phyloP scores from a whole-genome alignment of 441 rosid genomes.

The Syzygium syzygioides region DNA sequence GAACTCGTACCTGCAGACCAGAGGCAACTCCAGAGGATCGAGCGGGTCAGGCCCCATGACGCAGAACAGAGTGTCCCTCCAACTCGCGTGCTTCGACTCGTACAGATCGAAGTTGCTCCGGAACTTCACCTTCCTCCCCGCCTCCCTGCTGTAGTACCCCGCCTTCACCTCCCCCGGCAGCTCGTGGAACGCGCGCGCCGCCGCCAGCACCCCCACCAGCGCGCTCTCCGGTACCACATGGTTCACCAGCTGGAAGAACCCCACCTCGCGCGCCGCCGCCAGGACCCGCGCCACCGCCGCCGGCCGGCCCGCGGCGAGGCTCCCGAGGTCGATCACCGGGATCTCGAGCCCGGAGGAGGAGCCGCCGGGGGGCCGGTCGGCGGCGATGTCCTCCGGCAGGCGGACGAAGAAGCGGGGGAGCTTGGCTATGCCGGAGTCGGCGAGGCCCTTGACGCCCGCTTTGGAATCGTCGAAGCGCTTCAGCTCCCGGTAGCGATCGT shows the following conservation, averaged over 20 bases:
- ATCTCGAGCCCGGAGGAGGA: background rate
- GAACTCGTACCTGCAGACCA: background rate
- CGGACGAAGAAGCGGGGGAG: background rate
- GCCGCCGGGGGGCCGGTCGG: background rate
- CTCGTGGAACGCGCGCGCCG: background rate
- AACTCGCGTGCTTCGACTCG: conserved; percentile 4
- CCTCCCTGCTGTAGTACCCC: background rate
- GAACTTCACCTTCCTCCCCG: background rate
- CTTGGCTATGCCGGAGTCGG: background rate
- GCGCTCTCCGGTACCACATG: background rate
- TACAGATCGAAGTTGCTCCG: conserved; percentile 18
- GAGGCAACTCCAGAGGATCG: background rate
- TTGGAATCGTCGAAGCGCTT: background rate
- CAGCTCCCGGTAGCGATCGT: background rate
- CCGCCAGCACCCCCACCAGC: background rate
- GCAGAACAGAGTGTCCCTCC: conserved; percentile 20
- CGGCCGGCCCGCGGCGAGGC: background rate
- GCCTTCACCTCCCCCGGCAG: background rate
- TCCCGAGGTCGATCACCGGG: background rate
- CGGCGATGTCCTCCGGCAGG: background rate
- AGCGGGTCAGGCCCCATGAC: background rate
- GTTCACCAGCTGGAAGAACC: conserved; percentile 1
- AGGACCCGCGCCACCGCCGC: background rate
- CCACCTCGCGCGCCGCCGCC: background rate
- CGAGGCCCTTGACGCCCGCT: background rate